Percentiles rank a stretch among this genome's conserved stretches.
These are phyloP conservation scores for Cymodocea nodosa DNA, from an alignment of 116 monocot species.

Conservation along the genomic window DNA sequence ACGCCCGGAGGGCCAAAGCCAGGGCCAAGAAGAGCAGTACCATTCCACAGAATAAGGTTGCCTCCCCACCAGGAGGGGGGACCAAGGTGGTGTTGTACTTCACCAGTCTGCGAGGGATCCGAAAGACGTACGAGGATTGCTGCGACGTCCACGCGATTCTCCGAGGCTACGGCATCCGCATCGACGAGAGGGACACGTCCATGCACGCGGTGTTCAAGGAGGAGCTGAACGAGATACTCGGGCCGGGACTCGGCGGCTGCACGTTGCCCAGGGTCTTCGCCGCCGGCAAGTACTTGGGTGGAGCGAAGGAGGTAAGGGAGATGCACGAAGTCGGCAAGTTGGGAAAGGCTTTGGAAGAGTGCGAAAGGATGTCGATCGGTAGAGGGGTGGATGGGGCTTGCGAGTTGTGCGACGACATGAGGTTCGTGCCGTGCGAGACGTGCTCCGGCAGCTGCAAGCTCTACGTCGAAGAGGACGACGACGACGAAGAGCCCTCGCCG, in stretches of 20 bases:
- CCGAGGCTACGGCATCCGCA: slow-evolving; percentile 32
- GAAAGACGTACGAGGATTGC: slow-evolving; percentile 78
- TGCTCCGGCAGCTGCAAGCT: slow-evolving; percentile 76
- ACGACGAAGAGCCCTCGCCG: slow-evolving; percentile 8
- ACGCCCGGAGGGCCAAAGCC: slow-evolving; percentile 20
- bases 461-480: slow-evolving; percentile 23
- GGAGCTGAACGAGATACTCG: slow-evolving; percentile 35
- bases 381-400: slow-evolving; percentile 15
- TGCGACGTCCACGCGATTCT: slow-evolving; percentile 30
- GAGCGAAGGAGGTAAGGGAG: slow-evolving; percentile 49
- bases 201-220: slow-evolving; percentile 58
- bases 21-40: not conserved
- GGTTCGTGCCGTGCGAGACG: slow-evolving; percentile 51
- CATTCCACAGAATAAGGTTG: not conserved
- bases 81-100: slow-evolving; percentile 55
- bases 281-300: slow-evolving; percentile 38
- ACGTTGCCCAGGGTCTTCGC: slow-evolving; percentile 50
- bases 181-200: slow-evolving; percentile 78
- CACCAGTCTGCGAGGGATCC: slow-evolving; percentile 62
- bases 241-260: slow-evolving; percentile 4
- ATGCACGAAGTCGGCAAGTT: slow-evolving; percentile 61
- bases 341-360: slow-evolving; percentile 23
- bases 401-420: slow-evolving; percentile 42
- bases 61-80: slow-evolving; percentile 14
- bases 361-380: slow-evolving; percentile 2